Base-by-base conservation (phyloP, 306 rosid genomes). In the Datisca glomerata region DNA sequence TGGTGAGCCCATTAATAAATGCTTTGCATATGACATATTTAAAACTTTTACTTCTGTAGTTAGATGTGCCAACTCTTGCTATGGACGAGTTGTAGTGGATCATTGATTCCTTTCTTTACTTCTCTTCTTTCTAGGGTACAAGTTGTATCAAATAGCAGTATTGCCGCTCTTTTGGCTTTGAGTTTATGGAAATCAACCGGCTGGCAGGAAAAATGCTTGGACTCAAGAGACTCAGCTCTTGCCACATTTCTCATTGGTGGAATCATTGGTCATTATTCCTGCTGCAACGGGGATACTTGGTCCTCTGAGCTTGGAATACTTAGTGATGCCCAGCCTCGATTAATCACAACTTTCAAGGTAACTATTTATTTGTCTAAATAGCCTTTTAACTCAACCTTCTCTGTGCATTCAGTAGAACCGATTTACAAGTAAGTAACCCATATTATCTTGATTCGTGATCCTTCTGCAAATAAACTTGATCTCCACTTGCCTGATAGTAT, bases 221-320 rank as follows among this genome's bases (percentile, higher is more conserved):
- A 74, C 63, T 72, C 95, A 19, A 55, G 65, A 29, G 85, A 80
- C 7, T 89, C 97, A 2, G 27, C 47, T 55, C 57, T 74, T 19
- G 34, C 80, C 43, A 89, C 97, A 8, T 38, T 70, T 55, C 81
- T 89, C 63, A 68, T 89, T 39, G 89, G 95, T 23, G 97, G 79
- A 12, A 66, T 89, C 47, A 66, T 89, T 12, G 97, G 97, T 40
- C 97, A 83, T 57, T 89, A 74, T 47, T 70, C 70, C 57, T 89
- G 97, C 66, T 74, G 97, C 69, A 89, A 83, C 51, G 95, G 97
- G 25, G 97, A 89, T 45, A 89, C 97, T 11, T 89, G 97, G 97
- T 83, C 95, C 49, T 89, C 97, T 25, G 97, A 89, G 70, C 71
- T 89, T 44, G 97, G 95, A 41, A 48, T 89, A 42, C 93, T 89